These are phyloP conservation scores for Neoboletus brunneissimus DNA, from an alignment of 768 basidiomycete species.

Conservation along the genomic window DNA sequence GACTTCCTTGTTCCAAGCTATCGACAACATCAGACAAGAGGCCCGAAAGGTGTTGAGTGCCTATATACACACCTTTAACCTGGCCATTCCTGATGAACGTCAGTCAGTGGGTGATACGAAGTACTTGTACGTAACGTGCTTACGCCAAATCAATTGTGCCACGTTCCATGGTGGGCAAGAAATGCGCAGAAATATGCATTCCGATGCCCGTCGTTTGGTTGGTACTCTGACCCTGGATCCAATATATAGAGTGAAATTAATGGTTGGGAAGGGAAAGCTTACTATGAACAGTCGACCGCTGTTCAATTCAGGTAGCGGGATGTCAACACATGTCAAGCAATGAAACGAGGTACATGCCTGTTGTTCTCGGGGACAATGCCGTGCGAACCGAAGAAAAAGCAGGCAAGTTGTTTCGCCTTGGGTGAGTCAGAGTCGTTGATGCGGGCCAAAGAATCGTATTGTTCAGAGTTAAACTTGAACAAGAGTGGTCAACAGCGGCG, in stretches of 20 bases:
- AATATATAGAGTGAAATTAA: not conserved
- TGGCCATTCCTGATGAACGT: slow-evolving; percentile 65
- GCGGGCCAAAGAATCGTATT: not conserved
- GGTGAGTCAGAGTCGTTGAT: not conserved
- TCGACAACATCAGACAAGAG: not conserved
- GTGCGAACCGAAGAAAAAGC: slow-evolving; percentile 1
- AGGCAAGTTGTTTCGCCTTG: not conserved
- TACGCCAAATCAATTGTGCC: slow-evolving; percentile 88
- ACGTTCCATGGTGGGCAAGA: slow-evolving; percentile 93
- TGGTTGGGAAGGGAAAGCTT: not conserved
- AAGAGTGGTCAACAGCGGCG: not conserved
- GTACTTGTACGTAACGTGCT: slow-evolving; percentile 22
- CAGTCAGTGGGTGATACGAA: not conserved
- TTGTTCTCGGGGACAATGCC: slow-evolving; percentile 4
- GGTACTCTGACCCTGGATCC: no score
- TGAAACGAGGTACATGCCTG: not conserved
- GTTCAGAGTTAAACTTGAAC: slow-evolving; percentile 8
- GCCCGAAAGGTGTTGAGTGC: not conserved
- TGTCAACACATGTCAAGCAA: not conserved
- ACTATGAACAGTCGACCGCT: slow-evolving; percentile 17
- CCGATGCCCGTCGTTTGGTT: slow-evolving; percentile 3
- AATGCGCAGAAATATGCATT: slow-evolving; percentile 67
- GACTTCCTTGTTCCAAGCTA: slow-evolving; percentile 90
- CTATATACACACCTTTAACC: slow-evolving; percentile 56
- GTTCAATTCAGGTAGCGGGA: not conserved